Percentiles rank a stretch among this genome's conserved stretches.
These are phyloP conservation scores for Platismatia glauca DNA, from an alignment of 495 filamentous ascomycete genomes.

Conservation along the genomic window DNA sequence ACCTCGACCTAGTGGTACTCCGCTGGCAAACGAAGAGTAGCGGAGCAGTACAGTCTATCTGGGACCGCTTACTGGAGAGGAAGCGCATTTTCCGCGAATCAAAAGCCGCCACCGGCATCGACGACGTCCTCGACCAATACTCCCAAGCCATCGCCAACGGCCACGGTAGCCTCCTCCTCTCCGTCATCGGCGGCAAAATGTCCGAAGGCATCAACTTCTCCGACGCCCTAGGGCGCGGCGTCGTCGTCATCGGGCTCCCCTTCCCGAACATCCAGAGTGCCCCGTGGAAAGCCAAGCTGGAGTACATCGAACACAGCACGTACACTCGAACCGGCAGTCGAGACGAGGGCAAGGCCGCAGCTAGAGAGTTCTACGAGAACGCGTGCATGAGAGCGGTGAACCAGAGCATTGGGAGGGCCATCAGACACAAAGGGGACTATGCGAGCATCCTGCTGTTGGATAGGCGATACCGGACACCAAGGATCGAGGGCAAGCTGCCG, in stretches of 20 bases:
- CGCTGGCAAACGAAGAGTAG: conserved; percentile 50
- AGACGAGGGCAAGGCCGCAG: conserved; percentile 53
- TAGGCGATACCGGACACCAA: conserved; percentile 56
- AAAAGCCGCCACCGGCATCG: conserved; percentile 44
- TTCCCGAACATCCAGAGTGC: conserved; percentile 86
- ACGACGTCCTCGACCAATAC: conserved; percentile 65
- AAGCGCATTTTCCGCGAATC: conserved; percentile 63
- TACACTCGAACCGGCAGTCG: conserved; percentile 29
- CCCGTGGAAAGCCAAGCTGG: conserved; percentile 85
- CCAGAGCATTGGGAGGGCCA: conserved; percentile 88
- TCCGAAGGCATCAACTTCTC: conserved; percentile 98
- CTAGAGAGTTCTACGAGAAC: conserved; percentile 85
- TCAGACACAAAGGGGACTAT: conserved; percentile 80
- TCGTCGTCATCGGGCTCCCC: conserved; percentile 81
- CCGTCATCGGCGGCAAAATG: conserved; percentile 89
- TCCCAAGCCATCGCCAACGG: conserved; percentile 53
- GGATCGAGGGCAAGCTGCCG: conserved; percentile 72
- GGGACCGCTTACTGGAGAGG: conserved; percentile 40
- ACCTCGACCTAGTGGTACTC: conserved; percentile 62
- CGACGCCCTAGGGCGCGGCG: conserved; percentile 77
- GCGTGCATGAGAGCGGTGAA: conserved; percentile 95
- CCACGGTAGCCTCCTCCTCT: conserved; percentile 74
- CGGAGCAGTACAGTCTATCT: conserved; percentile 33
- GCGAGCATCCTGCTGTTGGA: conserved; percentile 85
- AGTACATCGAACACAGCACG: conserved; percentile 71